A percentile compares a stretch with the other conserved stretches of the same genome.
These are phyloP conservation scores for Pythium utonaiense DNA, from an alignment of 352 stramenopile genomes.

Conservation along the genomic window DNA sequence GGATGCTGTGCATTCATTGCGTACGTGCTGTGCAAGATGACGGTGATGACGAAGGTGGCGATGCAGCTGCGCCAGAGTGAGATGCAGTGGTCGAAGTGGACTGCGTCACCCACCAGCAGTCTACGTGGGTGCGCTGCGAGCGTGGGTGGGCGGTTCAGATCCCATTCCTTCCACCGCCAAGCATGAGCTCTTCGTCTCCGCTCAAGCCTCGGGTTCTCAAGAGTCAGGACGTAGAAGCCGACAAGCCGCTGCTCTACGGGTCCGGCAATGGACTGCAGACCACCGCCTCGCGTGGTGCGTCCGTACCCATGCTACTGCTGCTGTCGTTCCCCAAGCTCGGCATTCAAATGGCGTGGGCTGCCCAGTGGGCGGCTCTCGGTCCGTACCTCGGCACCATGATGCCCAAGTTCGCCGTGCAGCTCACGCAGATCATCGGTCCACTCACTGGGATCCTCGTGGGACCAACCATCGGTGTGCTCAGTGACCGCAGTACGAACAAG, in stretches of 20 bases:
- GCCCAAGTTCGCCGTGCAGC: slow-evolving; percentile 39
- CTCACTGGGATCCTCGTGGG: slow-evolving; percentile 44
- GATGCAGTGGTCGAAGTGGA: too few relatives aligned
- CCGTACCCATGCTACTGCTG: slow-evolving; percentile 34
- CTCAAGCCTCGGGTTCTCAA: background rate
- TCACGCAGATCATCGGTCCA: slow-evolving; percentile 49
- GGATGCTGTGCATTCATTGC: too few relatives aligned
- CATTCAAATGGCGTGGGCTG: slow-evolving; percentile 54
- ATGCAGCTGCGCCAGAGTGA: too few relatives aligned
- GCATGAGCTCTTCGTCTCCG: background rate
- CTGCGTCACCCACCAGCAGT: too few relatives aligned
- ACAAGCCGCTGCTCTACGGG: background rate
- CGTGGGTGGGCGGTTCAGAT: too few relatives aligned
- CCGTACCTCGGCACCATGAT: slow-evolving; percentile 51
- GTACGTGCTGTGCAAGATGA: too few relatives aligned
- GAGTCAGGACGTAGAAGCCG: background rate
- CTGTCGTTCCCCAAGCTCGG: slow-evolving; percentile 52
- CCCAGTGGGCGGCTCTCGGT: slow-evolving; percentile 49
- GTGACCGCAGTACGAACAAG: slow-evolving; percentile 32
- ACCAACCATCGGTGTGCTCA: slow-evolving; percentile 44
- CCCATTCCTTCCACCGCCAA: background rate
- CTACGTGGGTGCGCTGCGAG: too few relatives aligned
- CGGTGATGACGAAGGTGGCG: too few relatives aligned
- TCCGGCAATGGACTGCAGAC: background rate
- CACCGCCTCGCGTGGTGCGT: background rate